Conservation (phyloP, 1,284 basidiomycete genomes). For the Leucoagaricus sp. region DNA sequence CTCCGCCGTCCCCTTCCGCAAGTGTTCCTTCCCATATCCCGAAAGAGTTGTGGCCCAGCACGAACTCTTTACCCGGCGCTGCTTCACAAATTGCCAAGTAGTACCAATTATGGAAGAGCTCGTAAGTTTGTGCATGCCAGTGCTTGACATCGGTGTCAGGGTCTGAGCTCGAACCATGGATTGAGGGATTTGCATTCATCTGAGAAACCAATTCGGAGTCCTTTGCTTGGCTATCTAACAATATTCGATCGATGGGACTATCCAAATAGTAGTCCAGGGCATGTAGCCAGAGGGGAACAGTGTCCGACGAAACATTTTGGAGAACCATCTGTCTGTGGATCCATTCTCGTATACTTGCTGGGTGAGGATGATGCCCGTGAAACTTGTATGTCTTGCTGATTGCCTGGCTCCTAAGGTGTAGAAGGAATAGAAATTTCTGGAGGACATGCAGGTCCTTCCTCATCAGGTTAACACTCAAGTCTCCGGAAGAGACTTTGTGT, state of each 20-base stretch:
- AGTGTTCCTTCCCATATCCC: conserved; percentile 31
- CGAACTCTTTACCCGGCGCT: conserved; percentile 26
- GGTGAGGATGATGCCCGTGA: conserved; percentile 25
- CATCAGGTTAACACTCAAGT: conserved; percentile 6
- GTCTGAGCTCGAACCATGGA: no score
- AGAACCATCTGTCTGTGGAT: conserved; percentile 17
- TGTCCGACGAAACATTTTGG: conserved; percentile 16
- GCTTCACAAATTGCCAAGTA: conserved; percentile 30
- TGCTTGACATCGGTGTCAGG: conserved; percentile 20
- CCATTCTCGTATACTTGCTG: conserved; percentile 18
- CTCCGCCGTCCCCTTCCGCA: background rate
- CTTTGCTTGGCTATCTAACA: conserved; percentile 6
- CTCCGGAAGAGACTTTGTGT: conserved; percentile 6
- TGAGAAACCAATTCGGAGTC: background rate
- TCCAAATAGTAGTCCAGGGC: conserved; percentile 25
- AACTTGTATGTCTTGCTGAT: conserved; percentile 24
- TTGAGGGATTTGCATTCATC: no score
- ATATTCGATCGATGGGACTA: conserved; percentile 20
- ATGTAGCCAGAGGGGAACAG: conserved; percentile 25
- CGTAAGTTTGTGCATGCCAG: conserved; percentile 24
- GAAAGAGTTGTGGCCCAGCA: conserved; percentile 26
- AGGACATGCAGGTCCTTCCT: conserved; percentile 22
- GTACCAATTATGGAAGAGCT: conserved; percentile 14
- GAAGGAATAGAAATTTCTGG: conserved; percentile 30
- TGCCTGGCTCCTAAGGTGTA: conserved; percentile 24